A percentile compares a stretch with the other conserved stretches of the same genome.
Conservation (phyloP, 495 filamentous ascomycete genomes). For the Xylaria scruposa region DNA sequence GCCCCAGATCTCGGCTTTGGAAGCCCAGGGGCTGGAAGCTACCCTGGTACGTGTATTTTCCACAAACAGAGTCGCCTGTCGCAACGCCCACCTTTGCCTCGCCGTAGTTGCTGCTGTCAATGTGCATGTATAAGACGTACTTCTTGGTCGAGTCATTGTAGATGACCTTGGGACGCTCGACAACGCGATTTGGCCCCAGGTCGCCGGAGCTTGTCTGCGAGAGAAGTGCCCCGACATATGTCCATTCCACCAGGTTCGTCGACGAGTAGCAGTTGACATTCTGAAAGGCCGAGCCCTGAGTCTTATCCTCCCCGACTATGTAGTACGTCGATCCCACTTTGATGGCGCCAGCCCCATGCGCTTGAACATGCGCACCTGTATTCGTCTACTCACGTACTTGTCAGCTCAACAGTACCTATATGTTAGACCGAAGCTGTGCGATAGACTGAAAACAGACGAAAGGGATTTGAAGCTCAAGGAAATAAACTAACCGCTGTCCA, state of each 20-base stretch:
- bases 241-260: slow-evolving; percentile 67
- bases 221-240: slow-evolving; percentile 61
- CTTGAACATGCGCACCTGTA: slow-evolving; percentile 64
- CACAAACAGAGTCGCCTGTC: slow-evolving; percentile 63
- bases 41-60: slow-evolving; percentile 52
- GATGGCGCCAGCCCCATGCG: slow-evolving; percentile 63
- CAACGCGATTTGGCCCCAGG: slow-evolving; percentile 64
- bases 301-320: slow-evolving; percentile 71
- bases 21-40: slow-evolving; percentile 57
- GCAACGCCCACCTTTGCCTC: slow-evolving; percentile 72
- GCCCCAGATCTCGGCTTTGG: slow-evolving; percentile 65
- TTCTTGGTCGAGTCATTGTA: slow-evolving; percentile 61
- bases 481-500: slow-evolving; percentile 50
- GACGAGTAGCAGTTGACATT: slow-evolving; percentile 66
- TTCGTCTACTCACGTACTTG: slow-evolving; percentile 43
- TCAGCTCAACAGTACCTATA: not conserved
- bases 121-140: slow-evolving; percentile 70
- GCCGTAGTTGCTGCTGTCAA: slow-evolving; percentile 66
- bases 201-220: slow-evolving; percentile 59
- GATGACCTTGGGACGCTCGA: slow-evolving; percentile 71
- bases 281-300: slow-evolving; percentile 61
- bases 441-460: not conserved
- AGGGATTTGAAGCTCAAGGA: not conserved
- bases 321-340: slow-evolving; percentile 64
- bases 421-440: not conserved